phyloP scores from a whole-genome alignment of 495 filamentous ascomycete species.

The Xylaria grammica region DNA sequence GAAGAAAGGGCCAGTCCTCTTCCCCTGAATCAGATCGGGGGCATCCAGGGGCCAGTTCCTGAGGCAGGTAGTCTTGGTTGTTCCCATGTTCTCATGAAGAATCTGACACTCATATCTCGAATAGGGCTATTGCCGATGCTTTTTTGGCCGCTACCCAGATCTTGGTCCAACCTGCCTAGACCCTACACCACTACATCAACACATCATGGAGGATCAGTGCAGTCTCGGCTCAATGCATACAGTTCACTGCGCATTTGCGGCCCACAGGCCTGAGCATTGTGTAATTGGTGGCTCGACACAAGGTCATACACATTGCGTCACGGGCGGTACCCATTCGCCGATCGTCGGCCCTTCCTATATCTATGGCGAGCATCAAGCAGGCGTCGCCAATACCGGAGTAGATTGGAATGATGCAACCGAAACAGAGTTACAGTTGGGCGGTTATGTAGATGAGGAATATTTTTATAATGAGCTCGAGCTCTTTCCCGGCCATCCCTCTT shows the following conservation, averaged over 20 bases:
- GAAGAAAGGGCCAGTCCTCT: not conserved
- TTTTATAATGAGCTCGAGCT: not conserved
- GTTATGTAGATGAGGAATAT: not conserved
- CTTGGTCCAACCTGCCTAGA: conserved; percentile 26
- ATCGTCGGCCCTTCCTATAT: not conserved
- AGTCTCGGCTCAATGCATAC: conserved; percentile 26
- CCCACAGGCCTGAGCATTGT: conserved; percentile 22
- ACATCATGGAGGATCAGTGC: conserved; percentile 28
- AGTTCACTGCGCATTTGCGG: conserved; percentile 32
- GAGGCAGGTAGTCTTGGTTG: not conserved
- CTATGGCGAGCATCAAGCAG: not conserved
- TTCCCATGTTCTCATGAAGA: not conserved
- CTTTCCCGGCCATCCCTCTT: not conserved
- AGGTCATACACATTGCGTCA: conserved; percentile 24
- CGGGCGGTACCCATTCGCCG: too few relatives aligned
- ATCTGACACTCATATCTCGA: not conserved
- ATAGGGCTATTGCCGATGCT: conserved; percentile 5
- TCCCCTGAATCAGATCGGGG: not conserved
- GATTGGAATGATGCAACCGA: not conserved
- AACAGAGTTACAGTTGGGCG: not conserved
- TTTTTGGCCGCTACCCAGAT: not conserved
- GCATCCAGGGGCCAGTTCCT: not conserved
- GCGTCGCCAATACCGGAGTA: not conserved
- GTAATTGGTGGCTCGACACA: conserved; percentile 23
- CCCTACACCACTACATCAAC: conserved; percentile 25